Evolutionary conservation across 2,329 filamentous ascomycete species (phyloP), one percentile per base, ranked within the genome.

Genomic region (Sarocladium strictum): DNA sequence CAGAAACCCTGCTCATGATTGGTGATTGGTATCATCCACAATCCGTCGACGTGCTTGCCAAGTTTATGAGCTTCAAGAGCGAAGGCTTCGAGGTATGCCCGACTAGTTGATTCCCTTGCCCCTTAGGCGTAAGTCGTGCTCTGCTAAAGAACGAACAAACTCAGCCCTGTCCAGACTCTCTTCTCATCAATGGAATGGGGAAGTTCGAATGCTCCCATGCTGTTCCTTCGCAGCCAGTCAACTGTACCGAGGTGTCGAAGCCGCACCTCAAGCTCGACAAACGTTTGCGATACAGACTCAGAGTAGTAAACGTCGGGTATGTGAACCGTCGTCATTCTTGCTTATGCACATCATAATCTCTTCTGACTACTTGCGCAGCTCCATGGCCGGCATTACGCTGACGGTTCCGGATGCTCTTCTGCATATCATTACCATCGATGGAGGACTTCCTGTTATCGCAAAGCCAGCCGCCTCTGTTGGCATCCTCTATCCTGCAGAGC

Each of bases 111-210:
- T 12, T 23, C n/a, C 15, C n/a, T 32, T 7, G 21, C 2, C 29
- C 7, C 19, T 3, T 15, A 35, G 21, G 33, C n/a, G n/a, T n/a
- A n/a, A n/a, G n/a, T n/a, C n/a, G n/a, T 12, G 5, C 67, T 64
- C 56, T 71, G 67, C 58, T 65, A 41, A 64, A 61, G n/a, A 51
- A 11, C 49, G 35, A 24, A 54, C 65, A 15, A 7, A n/a, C 69
- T 29, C 67, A 72, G 62, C 72, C 71, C 1, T 65, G 72, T 0
- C 63, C 70, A 1, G 71, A 74, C 54, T 73, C 72, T 53, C 58
- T 73, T 53, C 60, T 75, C 4, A 57, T 74, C 12, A 75, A 74
- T 55, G 71, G 71, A 17, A 67, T 27, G 38, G 59, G 59, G 7
- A 15, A 38, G 17, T 38, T 38, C n/a, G 35, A n/a, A 15, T 38